phyloP scores from a whole-genome alignment of 306 rosid genomes.

The Pachyrhizus erosus region DNA sequence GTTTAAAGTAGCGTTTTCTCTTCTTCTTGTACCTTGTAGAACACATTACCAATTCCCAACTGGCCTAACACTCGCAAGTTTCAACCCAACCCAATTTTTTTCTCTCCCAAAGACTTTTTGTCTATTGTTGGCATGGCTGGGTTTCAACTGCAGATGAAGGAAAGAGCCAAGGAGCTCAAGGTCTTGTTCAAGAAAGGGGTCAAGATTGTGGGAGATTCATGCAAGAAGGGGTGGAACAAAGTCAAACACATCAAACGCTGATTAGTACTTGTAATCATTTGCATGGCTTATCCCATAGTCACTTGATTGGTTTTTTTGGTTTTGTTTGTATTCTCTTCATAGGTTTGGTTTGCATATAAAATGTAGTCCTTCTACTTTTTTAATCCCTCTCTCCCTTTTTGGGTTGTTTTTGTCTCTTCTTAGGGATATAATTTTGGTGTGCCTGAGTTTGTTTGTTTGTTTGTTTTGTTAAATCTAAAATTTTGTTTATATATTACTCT shows the following conservation, averaged over 20 bases:
- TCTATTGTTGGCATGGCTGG: constrained; percentile 52
- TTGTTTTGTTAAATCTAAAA: background rate
- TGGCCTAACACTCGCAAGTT: background rate
- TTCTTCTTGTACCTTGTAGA: constrained; percentile 5
- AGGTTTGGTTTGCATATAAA: constrained; percentile 38
- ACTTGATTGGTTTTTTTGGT: background rate
- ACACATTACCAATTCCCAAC: background rate
- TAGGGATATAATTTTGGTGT: constrained; percentile 27
- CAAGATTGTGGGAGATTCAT: constrained; percentile 68
- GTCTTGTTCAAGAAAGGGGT: constrained; percentile 62
- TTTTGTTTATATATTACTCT: background rate
- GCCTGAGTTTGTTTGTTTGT: background rate
- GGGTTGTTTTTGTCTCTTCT: background rate
- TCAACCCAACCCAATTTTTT: background rate
- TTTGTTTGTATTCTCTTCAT: background rate
- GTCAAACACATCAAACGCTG: constrained; percentile 63
- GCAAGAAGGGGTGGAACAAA: constrained; percentile 84
- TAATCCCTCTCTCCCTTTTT: background rate
- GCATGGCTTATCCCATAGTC: background rate
- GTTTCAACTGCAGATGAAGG: constrained; percentile 65
- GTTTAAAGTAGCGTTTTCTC: constrained; percentile 11
- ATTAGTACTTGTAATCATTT: background rate
- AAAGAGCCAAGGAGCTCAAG: constrained; percentile 63
- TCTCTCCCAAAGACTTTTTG: background rate
- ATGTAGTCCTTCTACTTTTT: background rate